phyloP scores from a whole-genome alignment of 2,329 filamentous ascomycete species.

The Fusarium drepaniforme region DNA sequence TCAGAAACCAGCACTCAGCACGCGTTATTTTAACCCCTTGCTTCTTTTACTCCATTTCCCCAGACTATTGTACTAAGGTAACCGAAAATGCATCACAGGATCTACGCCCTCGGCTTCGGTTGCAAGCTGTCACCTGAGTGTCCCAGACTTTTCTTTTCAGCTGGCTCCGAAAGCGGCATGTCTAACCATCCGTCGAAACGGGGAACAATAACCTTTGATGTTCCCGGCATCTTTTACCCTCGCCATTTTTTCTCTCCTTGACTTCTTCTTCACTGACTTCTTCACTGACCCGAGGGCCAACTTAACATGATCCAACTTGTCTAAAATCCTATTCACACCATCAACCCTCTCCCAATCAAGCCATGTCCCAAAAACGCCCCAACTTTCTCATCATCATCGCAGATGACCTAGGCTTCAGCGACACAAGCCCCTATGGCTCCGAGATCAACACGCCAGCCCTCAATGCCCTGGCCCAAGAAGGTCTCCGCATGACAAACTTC shows the following conservation, averaged over 20 bases:
- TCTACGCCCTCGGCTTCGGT: no score
- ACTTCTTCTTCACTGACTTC: not conserved
- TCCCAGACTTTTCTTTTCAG: no score
- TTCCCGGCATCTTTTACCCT: no score
- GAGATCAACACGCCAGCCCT: slow-evolving; percentile 69
- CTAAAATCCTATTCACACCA: not conserved
- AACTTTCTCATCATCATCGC: slow-evolving; percentile 46
- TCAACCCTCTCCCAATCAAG: not conserved
- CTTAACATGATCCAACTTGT: not conserved
- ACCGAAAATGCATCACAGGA: no score
- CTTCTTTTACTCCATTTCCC: no score
- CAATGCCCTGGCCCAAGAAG: slow-evolving; percentile 60
- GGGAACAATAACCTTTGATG: not conserved
- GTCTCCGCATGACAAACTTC: slow-evolving; percentile 68
- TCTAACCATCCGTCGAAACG: not conserved
- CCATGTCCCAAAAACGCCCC: slow-evolving; percentile 19
- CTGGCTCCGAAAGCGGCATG: no score
- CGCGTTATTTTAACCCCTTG: no score
- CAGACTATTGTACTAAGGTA: no score
- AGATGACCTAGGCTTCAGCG: slow-evolving; percentile 45
- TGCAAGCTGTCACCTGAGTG: no score
- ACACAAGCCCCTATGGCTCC: slow-evolving; percentile 57
- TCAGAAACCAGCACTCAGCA: no score
- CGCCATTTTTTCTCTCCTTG: not conserved
- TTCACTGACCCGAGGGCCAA: not conserved